Evolutionary conservation across 768 basidiomycete species (phyloP).

Genomic region (Pulveroboletus sp.): DNA sequence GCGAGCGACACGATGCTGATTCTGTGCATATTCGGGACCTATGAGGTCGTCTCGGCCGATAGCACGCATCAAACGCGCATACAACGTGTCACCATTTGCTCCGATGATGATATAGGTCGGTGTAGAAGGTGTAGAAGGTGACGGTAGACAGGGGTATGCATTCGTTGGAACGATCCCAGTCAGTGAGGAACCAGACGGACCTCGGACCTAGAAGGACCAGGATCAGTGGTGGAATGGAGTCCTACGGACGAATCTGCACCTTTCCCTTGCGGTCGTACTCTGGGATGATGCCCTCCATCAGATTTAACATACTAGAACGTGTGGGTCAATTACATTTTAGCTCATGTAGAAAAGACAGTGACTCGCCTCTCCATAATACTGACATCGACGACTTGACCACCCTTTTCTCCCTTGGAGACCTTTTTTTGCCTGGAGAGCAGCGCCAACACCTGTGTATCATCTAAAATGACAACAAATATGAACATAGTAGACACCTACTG

Average conservation of each 20-base stretch:
- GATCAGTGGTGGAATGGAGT: not conserved
- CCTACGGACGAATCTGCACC: conserved; percentile 29
- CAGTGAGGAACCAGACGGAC: conserved; percentile 70
- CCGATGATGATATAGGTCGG: conserved; percentile 66
- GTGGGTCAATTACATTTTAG: not conserved
- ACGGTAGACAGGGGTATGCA: conserved; percentile 62
- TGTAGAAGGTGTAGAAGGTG: conserved; percentile 32
- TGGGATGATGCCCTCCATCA: conserved; percentile 75
- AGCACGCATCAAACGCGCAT: conserved; percentile 58
- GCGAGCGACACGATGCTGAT: conserved; percentile 39
- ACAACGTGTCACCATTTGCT: conserved; percentile 67
- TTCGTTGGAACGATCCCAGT: conserved; percentile 76
- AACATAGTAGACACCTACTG: conserved; percentile 36
- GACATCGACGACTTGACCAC: conserved; percentile 62
- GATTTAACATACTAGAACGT: conserved; percentile 56
- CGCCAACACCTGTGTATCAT: conserved; percentile 47
- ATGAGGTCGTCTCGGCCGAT: conserved; percentile 57
- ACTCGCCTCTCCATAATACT: conserved; percentile 66
- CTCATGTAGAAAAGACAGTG: not conserved
- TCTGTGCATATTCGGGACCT: conserved; percentile 45
- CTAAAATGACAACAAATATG: not conserved
- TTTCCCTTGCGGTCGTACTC: conserved; percentile 71
- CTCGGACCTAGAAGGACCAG: conserved; percentile 44
- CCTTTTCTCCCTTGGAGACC: conserved; percentile 23
- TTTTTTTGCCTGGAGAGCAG: conserved; percentile 45